These are phyloP conservation scores for Dipteronia sinensis DNA, from an alignment of 345 rosid species.

Conservation along the genomic window DNA sequence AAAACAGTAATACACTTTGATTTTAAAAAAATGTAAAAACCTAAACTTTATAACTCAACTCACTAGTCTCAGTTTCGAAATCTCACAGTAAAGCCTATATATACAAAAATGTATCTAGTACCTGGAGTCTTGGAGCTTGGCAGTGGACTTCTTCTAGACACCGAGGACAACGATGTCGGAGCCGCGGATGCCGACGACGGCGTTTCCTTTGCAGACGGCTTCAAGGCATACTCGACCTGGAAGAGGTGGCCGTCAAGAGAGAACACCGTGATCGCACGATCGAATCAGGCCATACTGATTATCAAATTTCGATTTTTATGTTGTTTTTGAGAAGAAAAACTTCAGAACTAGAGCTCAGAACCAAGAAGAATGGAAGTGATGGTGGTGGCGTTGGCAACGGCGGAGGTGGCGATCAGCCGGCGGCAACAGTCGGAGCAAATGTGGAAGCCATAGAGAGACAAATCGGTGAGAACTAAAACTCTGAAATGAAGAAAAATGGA, in stretches of 20 bases:
- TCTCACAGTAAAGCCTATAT: background rate
- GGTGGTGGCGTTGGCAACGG: no score
- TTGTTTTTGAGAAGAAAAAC: no score
- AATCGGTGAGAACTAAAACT: no score
- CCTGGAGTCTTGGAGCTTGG: constrained; percentile 96
- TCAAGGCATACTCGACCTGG: constrained; percentile 96
- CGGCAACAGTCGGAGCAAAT: no score
- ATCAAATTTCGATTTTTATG: background rate
- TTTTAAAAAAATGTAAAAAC: background rate
- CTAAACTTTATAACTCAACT: background rate
- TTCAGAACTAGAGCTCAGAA: no score
- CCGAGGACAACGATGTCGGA: constrained; percentile 83
- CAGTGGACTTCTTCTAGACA: constrained; percentile 92
- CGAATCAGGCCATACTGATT: constrained; percentile 75
- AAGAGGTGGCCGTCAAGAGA: constrained; percentile 84
- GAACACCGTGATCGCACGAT: constrained; percentile 94
- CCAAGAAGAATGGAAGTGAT: no score
- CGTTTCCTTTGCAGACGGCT: constrained; percentile 97
- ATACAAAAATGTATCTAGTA: background rate
- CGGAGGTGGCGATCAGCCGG: no score
- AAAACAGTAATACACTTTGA: background rate
- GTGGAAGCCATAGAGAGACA: no score
- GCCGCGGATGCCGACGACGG: constrained; percentile 95
- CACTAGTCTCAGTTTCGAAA: background rate
- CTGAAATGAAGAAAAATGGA: no score